These are phyloP conservation scores for Hymenoscyphus albidus DNA, from an alignment of 2,329 filamentous ascomycete species.

Conservation along the genomic window DNA sequence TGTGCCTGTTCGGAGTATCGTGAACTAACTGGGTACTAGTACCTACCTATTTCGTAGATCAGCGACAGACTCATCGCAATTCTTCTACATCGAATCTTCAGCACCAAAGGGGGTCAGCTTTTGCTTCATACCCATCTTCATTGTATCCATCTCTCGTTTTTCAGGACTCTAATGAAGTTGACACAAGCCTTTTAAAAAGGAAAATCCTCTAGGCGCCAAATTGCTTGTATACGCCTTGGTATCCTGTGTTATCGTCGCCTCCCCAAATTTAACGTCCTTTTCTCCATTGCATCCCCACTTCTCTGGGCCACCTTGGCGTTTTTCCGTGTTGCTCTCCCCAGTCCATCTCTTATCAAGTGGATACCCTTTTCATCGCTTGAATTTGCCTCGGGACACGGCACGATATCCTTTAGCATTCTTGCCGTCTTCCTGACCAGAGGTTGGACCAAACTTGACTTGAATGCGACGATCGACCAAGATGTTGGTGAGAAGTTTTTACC, in stretches of 20 bases:
- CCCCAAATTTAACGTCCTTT: neutral
- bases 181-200: neutral
- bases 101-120: no score
- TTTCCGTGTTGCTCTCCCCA: neutral
- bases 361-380: neutral
- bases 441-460: neutral
- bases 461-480: neutral
- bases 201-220: neutral
- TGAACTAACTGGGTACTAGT: no score
- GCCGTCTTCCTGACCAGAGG: neutral
- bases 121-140: no score
- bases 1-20: no score
- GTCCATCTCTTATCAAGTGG: conserved; percentile 1
- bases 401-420: neutral
- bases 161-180: neutral
- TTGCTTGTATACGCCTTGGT: neutral
- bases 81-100: no score
- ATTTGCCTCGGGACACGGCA: neutral
- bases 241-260: neutral
- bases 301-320: neutral
- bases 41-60: no score
- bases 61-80: no score
- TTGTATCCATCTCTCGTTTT: no score
- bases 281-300: neutral
- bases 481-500: neutral